These are phyloP conservation scores for Bipolaris sorokiniana DNA, from an alignment of 2,329 filamentous ascomycete species.

Conservation along the genomic window DNA sequence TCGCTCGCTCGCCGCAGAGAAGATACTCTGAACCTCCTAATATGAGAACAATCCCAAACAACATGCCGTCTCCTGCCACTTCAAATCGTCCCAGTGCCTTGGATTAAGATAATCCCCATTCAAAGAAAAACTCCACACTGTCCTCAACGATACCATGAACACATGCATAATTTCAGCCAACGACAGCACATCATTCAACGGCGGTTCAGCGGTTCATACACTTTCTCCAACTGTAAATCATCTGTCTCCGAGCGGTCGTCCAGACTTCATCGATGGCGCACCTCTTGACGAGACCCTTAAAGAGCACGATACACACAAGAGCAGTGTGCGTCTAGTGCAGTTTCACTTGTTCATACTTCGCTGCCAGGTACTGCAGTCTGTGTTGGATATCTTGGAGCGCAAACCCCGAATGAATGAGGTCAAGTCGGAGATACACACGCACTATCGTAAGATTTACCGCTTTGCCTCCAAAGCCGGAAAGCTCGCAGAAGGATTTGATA, in stretches of 20 bases:
- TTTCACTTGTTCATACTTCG: constrained; percentile 19
- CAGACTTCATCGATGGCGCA: background rate
- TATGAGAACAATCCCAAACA: background rate
- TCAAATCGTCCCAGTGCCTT: background rate
- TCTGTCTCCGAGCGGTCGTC: background rate
- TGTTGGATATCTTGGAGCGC: constrained; percentile 1
- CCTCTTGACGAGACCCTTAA: background rate
- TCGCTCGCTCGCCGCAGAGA: background rate
- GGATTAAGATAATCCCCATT: background rate
- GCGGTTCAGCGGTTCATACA: background rate
- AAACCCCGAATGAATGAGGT: background rate
- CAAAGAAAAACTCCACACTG: background rate
- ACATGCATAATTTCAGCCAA: background rate
- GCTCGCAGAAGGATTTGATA: constrained; percentile 16
- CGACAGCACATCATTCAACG: background rate
- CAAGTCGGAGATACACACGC: background rate
- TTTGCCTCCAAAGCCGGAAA: constrained; percentile 14
- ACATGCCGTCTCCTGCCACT: background rate
- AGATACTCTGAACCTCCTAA: background rate
- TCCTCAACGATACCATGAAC: background rate
- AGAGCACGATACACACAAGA: background rate
- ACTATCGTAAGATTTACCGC: constrained; percentile 7
- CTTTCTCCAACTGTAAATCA: background rate
- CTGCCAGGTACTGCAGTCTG: constrained; percentile 20
- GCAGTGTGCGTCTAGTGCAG: constrained; percentile 9